Base-by-base conservation (phyloP, 2,329 filamentous ascomycete genomes). In the Colletotrichum orchidophilum region DNA sequence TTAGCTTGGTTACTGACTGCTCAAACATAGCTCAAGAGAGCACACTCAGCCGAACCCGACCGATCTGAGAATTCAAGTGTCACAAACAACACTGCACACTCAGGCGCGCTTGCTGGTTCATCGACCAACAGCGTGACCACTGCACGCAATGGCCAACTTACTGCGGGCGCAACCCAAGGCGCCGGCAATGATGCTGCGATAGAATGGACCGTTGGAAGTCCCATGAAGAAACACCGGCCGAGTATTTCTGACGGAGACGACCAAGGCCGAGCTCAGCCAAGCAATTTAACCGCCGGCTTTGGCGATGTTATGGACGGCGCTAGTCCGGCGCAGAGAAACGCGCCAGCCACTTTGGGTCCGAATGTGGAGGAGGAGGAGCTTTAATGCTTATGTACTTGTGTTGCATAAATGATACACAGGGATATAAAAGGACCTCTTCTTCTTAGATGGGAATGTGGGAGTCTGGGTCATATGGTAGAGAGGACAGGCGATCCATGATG, bases 21-120 rank as follows among this genome's bases (percentile, higher is more conserved):
- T 15, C 4, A 24, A 31, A 58, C 49, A 76, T 77, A 95, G 93
- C 90, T 96, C 73, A 96, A 96, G 85, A 89, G 93, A 74, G 92
- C 93, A 74, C 93, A 94, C 79, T 95, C 93, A 11, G 89, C 88
- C 49, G 93, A 95, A 61, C 91, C 90, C 12, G 84, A 92, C 24
- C 86, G 85, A 76, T 76, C 72, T 29, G 62, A 18, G 6, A 27
- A 52, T 29, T n/a, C 49, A 26, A 39, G 29, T 13, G 31, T 13
- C 26, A 31, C 53, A 24, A 26, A 15, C 24, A 70, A 29, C 18
- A 8, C 29, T 12, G 54, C 46, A 21, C 29, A 46, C 27, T 42
- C 63, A 9, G 24, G 49, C 24, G 26, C 60, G 29, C 46, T 63
- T 39, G 60, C 55, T 15, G 49, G 50, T 13, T 52, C 61, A 18